Evolutionary conservation across 208 protist genomes (phyloP).

Genomic region (Leishmania guyanensis): DNA sequence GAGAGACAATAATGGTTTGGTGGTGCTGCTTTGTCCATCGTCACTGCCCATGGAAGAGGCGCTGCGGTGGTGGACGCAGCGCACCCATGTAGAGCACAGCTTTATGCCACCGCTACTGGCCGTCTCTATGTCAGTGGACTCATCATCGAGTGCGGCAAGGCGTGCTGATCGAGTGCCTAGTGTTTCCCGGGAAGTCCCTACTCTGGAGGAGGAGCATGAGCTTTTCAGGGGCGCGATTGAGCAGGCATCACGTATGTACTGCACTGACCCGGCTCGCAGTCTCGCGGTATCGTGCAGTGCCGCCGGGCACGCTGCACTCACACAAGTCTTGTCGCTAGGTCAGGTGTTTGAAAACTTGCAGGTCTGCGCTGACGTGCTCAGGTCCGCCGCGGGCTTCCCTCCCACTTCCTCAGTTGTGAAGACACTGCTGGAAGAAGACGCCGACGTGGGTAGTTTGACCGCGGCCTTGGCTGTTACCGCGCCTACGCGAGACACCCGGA

Average conservation of each 20-base stretch:
- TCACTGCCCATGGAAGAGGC: constrained; percentile 26
- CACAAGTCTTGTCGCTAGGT: constrained; percentile 1
- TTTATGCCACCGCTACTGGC: constrained; percentile 64
- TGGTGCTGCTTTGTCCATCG: constrained; percentile 40
- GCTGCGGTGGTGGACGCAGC: constrained; percentile 62
- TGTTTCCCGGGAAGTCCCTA: background rate
- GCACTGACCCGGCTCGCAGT: constrained; percentile 1
- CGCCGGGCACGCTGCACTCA: constrained; percentile 3
- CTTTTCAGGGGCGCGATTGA: background rate
- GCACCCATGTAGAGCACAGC: constrained; percentile 62
- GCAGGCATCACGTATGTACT: background rate
- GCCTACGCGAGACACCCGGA: background rate
- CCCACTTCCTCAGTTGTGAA: background rate
- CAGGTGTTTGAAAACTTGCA: constrained; percentile 13
- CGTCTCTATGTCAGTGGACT: constrained; percentile 31
- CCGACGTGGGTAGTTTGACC: constrained; percentile 16
- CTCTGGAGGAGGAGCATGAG: background rate
- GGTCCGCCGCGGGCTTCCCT: background rate
- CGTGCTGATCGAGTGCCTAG: background rate
- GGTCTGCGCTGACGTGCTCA: constrained; percentile 4
- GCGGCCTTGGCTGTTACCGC: constrained; percentile 21
- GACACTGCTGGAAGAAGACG: background rate
- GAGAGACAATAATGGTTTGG: constrained; percentile 12
- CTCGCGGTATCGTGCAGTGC: constrained; percentile 12
- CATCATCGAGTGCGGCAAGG: background rate